Evolutionary conservation across 345 rosid species (phyloP).

Genomic region (Salix suchowensis): DNA sequence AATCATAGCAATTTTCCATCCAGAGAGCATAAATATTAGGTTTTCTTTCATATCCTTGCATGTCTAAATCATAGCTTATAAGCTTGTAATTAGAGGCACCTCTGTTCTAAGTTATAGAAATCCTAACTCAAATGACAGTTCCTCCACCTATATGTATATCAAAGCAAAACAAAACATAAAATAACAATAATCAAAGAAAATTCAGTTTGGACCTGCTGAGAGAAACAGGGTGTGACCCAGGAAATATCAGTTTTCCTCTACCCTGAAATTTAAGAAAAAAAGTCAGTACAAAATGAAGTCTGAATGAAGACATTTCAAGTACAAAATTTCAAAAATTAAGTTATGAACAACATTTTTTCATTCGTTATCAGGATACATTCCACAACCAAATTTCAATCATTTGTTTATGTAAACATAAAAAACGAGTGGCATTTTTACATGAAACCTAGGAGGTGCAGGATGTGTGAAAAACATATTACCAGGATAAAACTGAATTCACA

Average conservation of each 20-base stretch:
- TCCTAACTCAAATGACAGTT: neutral
- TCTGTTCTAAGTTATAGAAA: neutral
- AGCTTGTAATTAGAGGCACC: neutral
- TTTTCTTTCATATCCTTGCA: neutral
- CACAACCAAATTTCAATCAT: neutral
- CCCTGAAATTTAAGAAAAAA: slow-evolving; percentile 38
- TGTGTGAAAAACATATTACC: neutral
- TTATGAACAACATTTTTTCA: neutral
- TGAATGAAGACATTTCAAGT: slow-evolving; percentile 3
- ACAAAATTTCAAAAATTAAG: neutral
- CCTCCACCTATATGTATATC: neutral
- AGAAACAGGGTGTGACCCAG: slow-evolving; percentile 89
- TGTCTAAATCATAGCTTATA: neutral
- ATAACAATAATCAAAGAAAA: slow-evolving; percentile 2
- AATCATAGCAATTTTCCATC: neutral
- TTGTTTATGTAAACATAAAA: neutral
- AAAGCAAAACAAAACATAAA: neutral
- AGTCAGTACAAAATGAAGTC: slow-evolving; percentile 4
- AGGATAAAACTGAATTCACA: neutral
- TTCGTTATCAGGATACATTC: neutral
- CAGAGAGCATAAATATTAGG: neutral
- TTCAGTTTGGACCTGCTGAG: slow-evolving; percentile 52
- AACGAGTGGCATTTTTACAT: neutral
- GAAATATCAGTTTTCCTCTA: slow-evolving; percentile 62
- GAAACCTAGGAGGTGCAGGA: neutral